A percentile compares a stretch with the other conserved stretches of the same genome.
These are phyloP conservation scores for Solanum pinnatisectum DNA, from an alignment of 257 asterid genomes.

Conservation along the genomic window DNA sequence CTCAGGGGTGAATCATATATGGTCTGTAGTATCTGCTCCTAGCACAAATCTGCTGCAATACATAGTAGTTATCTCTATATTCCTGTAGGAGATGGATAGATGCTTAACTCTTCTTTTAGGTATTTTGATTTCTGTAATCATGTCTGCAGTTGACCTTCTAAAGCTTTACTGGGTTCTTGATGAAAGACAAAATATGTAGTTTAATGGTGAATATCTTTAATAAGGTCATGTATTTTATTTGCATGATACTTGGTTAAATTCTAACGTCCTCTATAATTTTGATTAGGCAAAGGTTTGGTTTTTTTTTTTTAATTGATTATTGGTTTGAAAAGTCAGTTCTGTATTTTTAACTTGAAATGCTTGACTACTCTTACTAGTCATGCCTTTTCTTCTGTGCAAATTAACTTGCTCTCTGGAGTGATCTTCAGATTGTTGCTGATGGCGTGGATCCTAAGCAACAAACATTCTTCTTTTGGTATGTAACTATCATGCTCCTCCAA, in stretches of 20 bases:
- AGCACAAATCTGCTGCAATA: background rate
- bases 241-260: background rate
- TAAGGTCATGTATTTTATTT: background rate
- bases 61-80: background rate
- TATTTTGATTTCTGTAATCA: background rate
- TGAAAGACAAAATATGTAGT: background rate
- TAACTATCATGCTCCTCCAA: background rate
- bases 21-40: background rate
- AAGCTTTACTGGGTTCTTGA: background rate
- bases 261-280: background rate
- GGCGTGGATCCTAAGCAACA: conserved; percentile 91
- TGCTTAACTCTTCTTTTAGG: background rate
- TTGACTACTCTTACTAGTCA: background rate
- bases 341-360: background rate
- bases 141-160: background rate
- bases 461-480: conserved; percentile 77
- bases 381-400: background rate
- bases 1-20: background rate
- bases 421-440: conserved; percentile 63
- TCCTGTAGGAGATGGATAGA: background rate
- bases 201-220: background rate
- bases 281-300: background rate
- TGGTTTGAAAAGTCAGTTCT: background rate
- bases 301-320: too few species aligned
- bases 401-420: background rate